Conservation (phyloP, 352 stramenopile genomes). For the Phytopythium helicoides region DNA sequence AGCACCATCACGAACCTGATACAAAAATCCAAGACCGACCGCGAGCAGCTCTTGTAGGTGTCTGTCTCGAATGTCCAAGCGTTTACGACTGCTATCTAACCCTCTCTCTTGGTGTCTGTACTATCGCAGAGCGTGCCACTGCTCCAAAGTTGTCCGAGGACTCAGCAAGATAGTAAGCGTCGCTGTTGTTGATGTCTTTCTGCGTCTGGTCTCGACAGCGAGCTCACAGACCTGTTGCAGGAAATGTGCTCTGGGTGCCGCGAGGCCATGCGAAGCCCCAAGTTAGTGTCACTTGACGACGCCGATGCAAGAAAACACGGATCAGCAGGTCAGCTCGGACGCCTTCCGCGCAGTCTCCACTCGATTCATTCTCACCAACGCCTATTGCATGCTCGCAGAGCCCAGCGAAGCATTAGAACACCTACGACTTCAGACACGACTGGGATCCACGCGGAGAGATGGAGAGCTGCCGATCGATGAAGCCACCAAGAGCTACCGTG, state of each 20-base stretch:
- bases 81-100: neutral
- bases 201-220: too few species aligned
- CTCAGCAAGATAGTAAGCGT: constrained; percentile 43
- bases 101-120: neutral
- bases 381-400: neutral
- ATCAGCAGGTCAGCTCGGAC: constrained; percentile 19
- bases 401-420: constrained; percentile 14
- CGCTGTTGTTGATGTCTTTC: too few species aligned
- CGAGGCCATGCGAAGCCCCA: constrained; percentile 47
- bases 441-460: constrained; percentile 28
- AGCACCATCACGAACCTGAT: constrained; percentile 51
- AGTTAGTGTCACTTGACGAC: constrained; percentile 36
- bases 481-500: constrained; percentile 28
- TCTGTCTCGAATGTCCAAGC: neutral
- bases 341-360: too few species aligned
- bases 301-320: constrained; percentile 19
- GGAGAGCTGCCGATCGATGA: constrained; percentile 27
- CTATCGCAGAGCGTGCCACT: constrained; percentile 44
- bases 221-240: too few species aligned
- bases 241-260: constrained; percentile 58
- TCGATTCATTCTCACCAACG: too few species aligned
- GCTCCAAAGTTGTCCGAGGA: constrained; percentile 41
- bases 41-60: constrained; percentile 44
- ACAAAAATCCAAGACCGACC: constrained; percentile 51
- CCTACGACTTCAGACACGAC: constrained; percentile 29